phyloP scores from a whole-genome alignment of 2,329 filamentous ascomycete species.

The Ascochyta pisi region DNA sequence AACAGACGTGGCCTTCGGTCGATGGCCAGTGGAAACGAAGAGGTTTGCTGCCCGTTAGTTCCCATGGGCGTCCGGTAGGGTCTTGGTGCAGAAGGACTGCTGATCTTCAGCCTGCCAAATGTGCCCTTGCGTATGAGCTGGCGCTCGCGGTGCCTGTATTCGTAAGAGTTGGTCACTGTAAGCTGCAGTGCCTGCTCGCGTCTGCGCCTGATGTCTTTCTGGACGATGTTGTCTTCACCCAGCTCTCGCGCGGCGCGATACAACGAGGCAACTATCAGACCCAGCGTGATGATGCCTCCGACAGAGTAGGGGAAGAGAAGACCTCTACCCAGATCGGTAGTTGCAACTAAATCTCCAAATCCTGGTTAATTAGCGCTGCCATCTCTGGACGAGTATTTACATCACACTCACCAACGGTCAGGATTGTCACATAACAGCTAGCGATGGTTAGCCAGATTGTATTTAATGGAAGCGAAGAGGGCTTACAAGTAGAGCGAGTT shows the following conservation, averaged over 20 bases:
- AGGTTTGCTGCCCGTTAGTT: constrained; percentile 14
- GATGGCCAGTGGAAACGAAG: constrained; percentile 6
- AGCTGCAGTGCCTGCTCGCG: constrained; percentile 62
- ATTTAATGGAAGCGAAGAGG: accelerated
- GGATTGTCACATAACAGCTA: constrained; percentile 50
- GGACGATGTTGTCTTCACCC: constrained; percentile 67
- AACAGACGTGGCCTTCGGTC: constrained; percentile 56
- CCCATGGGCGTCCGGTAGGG: constrained; percentile 31
- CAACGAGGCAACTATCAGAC: constrained; percentile 82
- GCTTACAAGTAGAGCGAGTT: constrained; percentile 59
- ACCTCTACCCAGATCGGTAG: constrained; percentile 66
- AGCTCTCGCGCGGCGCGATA: constrained; percentile 69
- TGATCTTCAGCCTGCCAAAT: constrained; percentile 29
- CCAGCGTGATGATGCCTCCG: constrained; percentile 82
- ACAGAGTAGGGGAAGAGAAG: constrained; percentile 85
- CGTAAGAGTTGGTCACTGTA: constrained; percentile 60
- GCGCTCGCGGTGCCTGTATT: constrained; percentile 51
- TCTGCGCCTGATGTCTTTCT: constrained; percentile 63
- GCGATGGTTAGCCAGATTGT: neutral
- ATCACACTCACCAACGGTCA: constrained; percentile 41
- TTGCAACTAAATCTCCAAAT: constrained; percentile 63
- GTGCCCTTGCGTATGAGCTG: constrained; percentile 30
- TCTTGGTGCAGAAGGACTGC: constrained; percentile 33
- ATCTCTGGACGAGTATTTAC: neutral
- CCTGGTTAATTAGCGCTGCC: constrained; percentile 7